These are phyloP conservation scores for Paramyrothecium roridum DNA, from an alignment of 2,329 filamentous ascomycete species.

Conservation along the genomic window DNA sequence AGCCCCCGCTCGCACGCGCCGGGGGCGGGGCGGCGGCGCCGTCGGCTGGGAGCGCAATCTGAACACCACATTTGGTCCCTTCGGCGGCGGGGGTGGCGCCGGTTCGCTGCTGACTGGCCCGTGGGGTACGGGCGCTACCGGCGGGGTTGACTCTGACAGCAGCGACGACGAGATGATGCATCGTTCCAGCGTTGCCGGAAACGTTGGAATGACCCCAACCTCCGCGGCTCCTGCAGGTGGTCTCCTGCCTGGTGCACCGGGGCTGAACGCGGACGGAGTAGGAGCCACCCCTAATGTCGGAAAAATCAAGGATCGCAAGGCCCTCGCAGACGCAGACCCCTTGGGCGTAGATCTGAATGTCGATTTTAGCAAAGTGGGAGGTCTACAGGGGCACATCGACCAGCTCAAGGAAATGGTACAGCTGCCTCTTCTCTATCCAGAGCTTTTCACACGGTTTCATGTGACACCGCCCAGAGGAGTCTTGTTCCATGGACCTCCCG, in stretches of 20 bases:
- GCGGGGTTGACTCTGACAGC: conserved; percentile 87
- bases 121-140: conserved; percentile 66
- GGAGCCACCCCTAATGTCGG: conserved; percentile 74
- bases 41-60: conserved; percentile 73
- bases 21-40: conserved; percentile 58
- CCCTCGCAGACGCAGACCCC: conserved; percentile 89
- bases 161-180: conserved; percentile 87
- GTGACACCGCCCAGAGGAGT: conserved; percentile 94
- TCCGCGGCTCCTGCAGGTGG: conserved; percentile 41
- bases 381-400: conserved; percentile 89
- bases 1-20: conserved; percentile 65
- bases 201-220: conserved; percentile 60
- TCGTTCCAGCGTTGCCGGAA: conserved; percentile 54
- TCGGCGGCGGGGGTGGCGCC: conserved; percentile 77
- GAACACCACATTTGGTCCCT: conserved; percentile 88
- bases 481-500: conserved; percentile 92
- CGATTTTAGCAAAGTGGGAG: conserved; percentile 91
- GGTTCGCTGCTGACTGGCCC: conserved; percentile 71
- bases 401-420: conserved; percentile 99
- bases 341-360: conserved; percentile 90
- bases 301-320: conserved; percentile 89
- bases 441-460: conserved; percentile 87
- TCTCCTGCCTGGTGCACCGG: conserved; percentile 38
- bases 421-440: conserved; percentile 88
- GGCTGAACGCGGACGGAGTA: conserved; percentile 38